Base-by-base conservation (phyloP, 768 basidiomycete genomes). In the Panaeolus cyanescens region DNA sequence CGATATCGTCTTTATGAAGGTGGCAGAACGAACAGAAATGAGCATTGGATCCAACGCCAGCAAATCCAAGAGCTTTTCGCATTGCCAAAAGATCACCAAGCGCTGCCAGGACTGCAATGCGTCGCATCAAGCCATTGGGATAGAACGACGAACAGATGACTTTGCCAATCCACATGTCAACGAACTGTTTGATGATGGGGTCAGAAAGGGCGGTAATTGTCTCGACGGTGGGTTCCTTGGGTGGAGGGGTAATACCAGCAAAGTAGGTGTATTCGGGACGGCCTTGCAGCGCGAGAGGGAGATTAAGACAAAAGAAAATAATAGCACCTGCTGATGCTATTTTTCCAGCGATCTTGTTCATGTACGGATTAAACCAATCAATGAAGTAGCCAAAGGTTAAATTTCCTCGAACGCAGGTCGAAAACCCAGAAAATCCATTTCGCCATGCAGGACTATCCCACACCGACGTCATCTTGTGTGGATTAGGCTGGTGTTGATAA, bases 401-500 rank as follows among this genome's bases (percentile, higher is more conserved):
- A 32, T 59, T 59, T 37, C 31, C 31, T 1, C 17, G n/a, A 1
- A 60, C 65, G n/a, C n/a, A n/a, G 5, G 57, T 58, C 15, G 25
- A 39, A 28, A 37, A 39, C 37, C 37, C 37, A 1, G 39, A 45
- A 32, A 33, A 22, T 15, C 37, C 34, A 58, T 37, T 58, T 1
- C 15, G n/a, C 70, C 75, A 76, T 3, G 66, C 71, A 45, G 70
- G 72, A 62, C 72, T 74, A 45, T 72, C 69, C 45, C 67, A 62
- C 31, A 72, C 62, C 55, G 67, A 61, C 22, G 50, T 30, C 70
- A 74, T 72, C 20, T 30, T 22, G 25, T 31, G 61, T 30, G 37
- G 31, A 25, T 31, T 32, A 4, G 58, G 65, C n/a, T 55, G 20
- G 22, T 62, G 59, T 12, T 15, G 32, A 17, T 55, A 39, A 6